Evolutionary conservation across 371 early-diverging fungal genomes (phyloP), one percentile per base, ranked within the genome.

Genomic region (Phascolomyces articulosus): DNA sequence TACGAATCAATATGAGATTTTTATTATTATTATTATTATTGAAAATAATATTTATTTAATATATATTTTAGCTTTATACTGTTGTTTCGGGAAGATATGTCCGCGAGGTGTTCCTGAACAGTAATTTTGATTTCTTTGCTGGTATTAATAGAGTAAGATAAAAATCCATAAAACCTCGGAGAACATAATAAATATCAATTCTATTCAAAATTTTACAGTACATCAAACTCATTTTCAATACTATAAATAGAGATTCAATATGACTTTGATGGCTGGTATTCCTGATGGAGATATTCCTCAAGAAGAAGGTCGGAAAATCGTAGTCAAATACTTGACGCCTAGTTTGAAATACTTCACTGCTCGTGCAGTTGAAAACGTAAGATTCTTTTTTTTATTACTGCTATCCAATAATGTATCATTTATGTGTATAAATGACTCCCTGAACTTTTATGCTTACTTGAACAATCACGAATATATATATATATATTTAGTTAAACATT

Each of bases 41-140:
- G 34, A 34, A 34, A 34, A 2, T 10, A 44, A n/a, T 1, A 3
- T 4, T n/a, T 44, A 13, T 44, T 13, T 18, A 44, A 13, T 15
- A 18, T 4, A 44, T n/a, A 44, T 34, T 24, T 24, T 44, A 64
- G 65, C 28, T 64, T 10, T 21, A 58, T 26, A 68, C 64, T 7
- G 55, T 68, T n/a, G 64, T 68, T 11, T 60, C 68, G 13, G 68
- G 60, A 4, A 27, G 29, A n/a, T 59, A 68, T 34, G 68, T 63
- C 20, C 68, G 68, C 24, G 64, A 68, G 21, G 55, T 68, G 13
- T 68, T 68, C 40, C 27, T 68, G 55, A 68, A 68, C 60, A 40
- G 63, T 28, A 41, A 63, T 23, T 68, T 68, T 48, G 56, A 63
- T 47, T 68, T 68, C 26, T 48, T 55, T 20, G 9, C 38, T 18